phyloP scores from a whole-genome alignment of 2,329 filamentous ascomycete genomes.

The Westerdykella aurantiaca region DNA sequence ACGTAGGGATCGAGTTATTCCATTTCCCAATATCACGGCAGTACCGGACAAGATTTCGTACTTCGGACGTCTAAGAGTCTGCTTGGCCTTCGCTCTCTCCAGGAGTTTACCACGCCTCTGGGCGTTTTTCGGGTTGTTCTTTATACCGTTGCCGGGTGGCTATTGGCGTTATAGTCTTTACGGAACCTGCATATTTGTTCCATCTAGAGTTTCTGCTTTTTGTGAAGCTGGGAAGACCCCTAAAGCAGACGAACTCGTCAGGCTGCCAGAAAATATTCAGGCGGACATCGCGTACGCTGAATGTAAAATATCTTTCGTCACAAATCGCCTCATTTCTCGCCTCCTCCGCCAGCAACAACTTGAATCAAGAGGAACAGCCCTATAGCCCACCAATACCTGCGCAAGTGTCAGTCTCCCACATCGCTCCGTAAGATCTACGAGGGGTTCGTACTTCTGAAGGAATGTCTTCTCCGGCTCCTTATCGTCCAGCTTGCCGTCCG shows the following conservation, averaged over 20 bases:
- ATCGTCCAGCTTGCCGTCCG: conserved; percentile 47
- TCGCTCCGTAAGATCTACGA: not conserved
- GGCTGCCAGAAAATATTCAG: too few relatives aligned
- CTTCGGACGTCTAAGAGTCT: too few relatives aligned
- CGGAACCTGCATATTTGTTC: not conserved
- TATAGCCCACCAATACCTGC: conserved; percentile 49
- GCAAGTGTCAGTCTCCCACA: conserved; percentile 8
- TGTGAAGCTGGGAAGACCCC: not conserved
- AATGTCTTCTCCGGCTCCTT: conserved; percentile 47
- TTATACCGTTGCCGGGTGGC: too few relatives aligned
- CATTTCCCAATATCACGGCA: too few relatives aligned
- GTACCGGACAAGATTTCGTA: too few relatives aligned
- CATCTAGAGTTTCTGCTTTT: not conserved
- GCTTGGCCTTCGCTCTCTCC: too few relatives aligned
- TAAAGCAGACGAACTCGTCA: not conserved
- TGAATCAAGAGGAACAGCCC: conserved; percentile 45
- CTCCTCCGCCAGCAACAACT: conserved; percentile 40
- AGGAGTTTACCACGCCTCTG: too few relatives aligned
- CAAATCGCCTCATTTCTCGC: conserved; percentile 11
- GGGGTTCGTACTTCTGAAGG: conserved; percentile 44
- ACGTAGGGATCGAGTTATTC: too few relatives aligned
- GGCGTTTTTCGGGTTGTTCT: too few relatives aligned
- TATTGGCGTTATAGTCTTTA: too few relatives aligned
- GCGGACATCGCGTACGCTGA: too few relatives aligned
- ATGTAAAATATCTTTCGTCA: too few relatives aligned